Percentiles rank a stretch among this genome's conserved stretches.
phyloP scores from a whole-genome alignment of 306 rosid genomes.

The Cucurbita moschata region DNA sequence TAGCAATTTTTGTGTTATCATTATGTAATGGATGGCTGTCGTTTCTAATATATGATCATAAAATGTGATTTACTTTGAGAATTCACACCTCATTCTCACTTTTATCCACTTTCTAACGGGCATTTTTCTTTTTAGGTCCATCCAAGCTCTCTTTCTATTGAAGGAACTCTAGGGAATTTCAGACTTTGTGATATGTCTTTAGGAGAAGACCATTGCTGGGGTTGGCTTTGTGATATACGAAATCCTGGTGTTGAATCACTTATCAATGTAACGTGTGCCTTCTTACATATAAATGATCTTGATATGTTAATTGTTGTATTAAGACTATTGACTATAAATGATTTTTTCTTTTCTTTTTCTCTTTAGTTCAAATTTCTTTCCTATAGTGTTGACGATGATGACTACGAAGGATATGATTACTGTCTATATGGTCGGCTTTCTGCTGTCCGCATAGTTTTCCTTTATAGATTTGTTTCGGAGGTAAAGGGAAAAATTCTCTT shows the following conservation, averaged over 20 bases:
- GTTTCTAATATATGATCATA: background rate
- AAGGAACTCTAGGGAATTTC: conserved; percentile 82
- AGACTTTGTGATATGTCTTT: conserved; percentile 79
- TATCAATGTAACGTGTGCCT: conserved; percentile 43
- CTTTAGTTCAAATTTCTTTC: conserved; percentile 85
- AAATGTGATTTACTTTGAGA: background rate
- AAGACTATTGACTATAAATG: background rate
- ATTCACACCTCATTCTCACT: background rate
- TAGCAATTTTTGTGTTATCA: background rate
- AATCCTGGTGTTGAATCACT: conserved; percentile 94
- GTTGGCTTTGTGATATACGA: conserved; percentile 93
- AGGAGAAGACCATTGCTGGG: conserved; percentile 67
- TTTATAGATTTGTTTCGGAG: conserved; percentile 95
- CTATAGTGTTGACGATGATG: conserved; percentile 74
- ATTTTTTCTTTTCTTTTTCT: conserved; percentile 11
- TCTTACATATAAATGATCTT: background rate
- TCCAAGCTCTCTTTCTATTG: conserved; percentile 84
- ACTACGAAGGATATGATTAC: conserved; percentile 82
- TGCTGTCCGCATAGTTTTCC: conserved; percentile 94
- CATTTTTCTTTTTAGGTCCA: conserved; percentile 39
- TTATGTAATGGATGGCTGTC: background rate
- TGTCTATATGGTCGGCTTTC: conserved; percentile 82
- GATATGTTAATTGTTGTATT: conserved; percentile 4
- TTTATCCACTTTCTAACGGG: background rate
- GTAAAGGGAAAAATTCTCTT: conserved; percentile 26